Evolutionary conservation across 208 protist genomes (phyloP).

Genomic region (Wallacemonas sp.): DNA sequence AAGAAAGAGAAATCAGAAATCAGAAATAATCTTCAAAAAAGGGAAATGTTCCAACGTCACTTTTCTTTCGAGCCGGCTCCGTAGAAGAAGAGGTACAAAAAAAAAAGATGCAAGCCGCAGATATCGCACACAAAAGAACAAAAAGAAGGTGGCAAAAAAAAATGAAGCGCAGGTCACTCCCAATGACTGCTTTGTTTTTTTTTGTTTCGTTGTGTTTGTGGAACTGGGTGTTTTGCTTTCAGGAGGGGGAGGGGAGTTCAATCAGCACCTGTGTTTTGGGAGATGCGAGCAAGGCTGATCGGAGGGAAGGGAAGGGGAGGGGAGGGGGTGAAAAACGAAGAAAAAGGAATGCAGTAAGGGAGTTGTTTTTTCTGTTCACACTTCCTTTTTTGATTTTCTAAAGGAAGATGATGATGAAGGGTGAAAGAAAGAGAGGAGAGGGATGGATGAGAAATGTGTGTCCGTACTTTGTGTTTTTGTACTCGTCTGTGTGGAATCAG

Average conservation of each 20-base stretch:
- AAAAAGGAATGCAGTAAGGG: not conserved
- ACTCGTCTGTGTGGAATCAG: too few species aligned
- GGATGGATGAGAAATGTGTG: constrained; percentile 5
- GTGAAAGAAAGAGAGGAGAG: not conserved
- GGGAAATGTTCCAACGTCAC: constrained; percentile 3
- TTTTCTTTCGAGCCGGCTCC: not conserved
- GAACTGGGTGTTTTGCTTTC: not conserved
- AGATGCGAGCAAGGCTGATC: not conserved
- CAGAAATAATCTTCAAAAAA: too few species aligned
- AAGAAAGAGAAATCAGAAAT: too few species aligned
- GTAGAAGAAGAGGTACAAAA: constrained; percentile 18
- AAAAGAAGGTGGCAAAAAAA: constrained; percentile 1
- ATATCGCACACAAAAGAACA: constrained; percentile 12
- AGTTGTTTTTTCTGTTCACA: constrained; percentile 7
- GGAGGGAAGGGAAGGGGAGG: not conserved
- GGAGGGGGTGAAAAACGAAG: not conserved
- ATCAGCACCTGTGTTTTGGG: too few species aligned
- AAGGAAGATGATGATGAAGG: not conserved
- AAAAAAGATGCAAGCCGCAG: constrained; percentile 7
- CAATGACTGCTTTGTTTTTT: not conserved
- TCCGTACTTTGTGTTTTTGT: constrained; percentile 19
- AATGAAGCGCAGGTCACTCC: not conserved
- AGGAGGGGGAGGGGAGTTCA: too few species aligned
- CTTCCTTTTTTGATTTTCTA: constrained; percentile 15
- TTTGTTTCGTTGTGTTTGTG: not conserved